Evolutionary conservation across 179 eudicot species (phyloP).

Genomic region (Nepenthes alata): DNA sequence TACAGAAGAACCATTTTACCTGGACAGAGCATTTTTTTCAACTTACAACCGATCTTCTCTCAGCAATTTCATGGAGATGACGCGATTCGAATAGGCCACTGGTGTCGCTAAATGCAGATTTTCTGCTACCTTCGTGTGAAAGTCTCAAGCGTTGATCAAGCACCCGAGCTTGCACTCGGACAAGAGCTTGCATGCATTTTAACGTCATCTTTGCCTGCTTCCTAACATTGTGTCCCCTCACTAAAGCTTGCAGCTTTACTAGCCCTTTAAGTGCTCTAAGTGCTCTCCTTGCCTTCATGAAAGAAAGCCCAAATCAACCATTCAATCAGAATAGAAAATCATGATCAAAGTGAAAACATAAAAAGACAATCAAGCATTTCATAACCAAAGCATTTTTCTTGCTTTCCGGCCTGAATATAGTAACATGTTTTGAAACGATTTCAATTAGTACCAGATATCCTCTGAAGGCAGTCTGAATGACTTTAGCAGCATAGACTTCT

Average conservation of each 20-base stretch:
- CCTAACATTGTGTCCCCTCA: conserved; percentile 77
- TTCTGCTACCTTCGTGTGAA: conserved; percentile 43
- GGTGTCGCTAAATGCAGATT: conserved; percentile 47
- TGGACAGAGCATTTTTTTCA: neutral
- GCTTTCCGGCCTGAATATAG: too few species aligned
- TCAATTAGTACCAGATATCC: conserved; percentile 53
- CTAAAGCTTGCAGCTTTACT: conserved; percentile 76
- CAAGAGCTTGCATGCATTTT: conserved; percentile 80
- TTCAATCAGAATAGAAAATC: neutral
- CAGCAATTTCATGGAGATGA: conserved; percentile 37
- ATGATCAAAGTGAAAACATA: too few species aligned
- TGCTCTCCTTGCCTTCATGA: conserved; percentile 69
- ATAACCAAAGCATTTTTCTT: neutral
- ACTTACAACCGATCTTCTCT: conserved; percentile 55
- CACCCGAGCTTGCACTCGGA: conserved; percentile 62
- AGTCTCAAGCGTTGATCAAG: conserved; percentile 51
- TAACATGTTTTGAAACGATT: too few species aligned
- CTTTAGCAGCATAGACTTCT: conserved; percentile 48
- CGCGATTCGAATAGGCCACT: conserved; percentile 37
- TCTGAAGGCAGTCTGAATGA: conserved; percentile 85
- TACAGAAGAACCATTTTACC: neutral
- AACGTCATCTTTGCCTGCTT: conserved; percentile 78
- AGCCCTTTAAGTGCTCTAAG: conserved; percentile 62
- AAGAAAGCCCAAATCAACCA: neutral
- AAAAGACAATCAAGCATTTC: too few species aligned